Evolutionary conservation across 176 grass and related monocot species (phyloP).

Genomic region (Saccharum officinarum): DNA sequence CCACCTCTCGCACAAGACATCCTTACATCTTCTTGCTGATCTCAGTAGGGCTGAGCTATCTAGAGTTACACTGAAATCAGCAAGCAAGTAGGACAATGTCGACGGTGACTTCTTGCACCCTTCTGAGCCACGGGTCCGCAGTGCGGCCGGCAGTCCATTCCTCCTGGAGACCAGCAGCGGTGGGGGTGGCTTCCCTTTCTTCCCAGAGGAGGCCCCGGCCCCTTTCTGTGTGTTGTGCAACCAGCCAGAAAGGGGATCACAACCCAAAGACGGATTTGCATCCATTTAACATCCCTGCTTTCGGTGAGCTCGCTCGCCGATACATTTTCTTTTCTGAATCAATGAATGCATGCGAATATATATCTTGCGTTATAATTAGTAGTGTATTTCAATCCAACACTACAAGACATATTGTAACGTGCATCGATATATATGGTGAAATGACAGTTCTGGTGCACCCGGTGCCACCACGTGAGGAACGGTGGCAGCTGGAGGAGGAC

Average conservation of each 20-base stretch:
- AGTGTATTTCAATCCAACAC: background rate
- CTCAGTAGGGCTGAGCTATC: background rate
- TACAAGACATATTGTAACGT: background rate
- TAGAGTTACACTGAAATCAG: background rate
- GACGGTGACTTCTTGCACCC: conserved; percentile 23
- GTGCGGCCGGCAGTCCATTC: background rate
- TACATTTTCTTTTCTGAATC: background rate
- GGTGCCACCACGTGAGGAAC: background rate
- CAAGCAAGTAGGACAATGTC: conserved; percentile 20
- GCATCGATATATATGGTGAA: background rate
- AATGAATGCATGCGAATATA: background rate
- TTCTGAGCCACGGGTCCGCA: background rate
- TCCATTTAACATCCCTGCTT: conserved; percentile 27
- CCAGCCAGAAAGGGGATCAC: background rate
- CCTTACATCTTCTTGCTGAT: background rate
- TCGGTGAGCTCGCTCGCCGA: background rate
- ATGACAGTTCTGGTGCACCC: conserved; percentile 19
- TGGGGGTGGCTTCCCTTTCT: background rate
- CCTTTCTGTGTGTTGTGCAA: background rate
- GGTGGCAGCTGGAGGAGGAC: conserved; percentile 34
- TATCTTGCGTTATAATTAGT: background rate
- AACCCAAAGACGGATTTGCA: conserved; percentile 33
- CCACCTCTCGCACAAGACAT: background rate
- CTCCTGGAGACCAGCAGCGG: background rate
- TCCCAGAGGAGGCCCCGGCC: background rate